Conservation (phyloP, 1,284 basidiomycete species). For the Cryptococcus maquisensis region DNA sequence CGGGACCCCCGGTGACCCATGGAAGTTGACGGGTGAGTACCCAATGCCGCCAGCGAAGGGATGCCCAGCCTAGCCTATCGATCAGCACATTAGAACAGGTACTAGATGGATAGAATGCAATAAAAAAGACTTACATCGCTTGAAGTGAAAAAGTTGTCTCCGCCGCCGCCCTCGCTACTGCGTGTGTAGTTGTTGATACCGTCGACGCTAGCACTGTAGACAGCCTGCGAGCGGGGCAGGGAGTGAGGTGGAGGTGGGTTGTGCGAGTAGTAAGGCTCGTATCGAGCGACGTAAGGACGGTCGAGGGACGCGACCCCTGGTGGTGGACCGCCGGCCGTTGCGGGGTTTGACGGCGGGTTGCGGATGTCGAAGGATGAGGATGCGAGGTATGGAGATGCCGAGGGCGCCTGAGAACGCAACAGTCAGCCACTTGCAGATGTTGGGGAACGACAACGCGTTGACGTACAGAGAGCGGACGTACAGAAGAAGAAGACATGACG, state of each 20-base stretch:
- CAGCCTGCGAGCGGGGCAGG: slow-evolving; percentile 9
- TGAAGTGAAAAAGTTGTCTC: slow-evolving; percentile 14
- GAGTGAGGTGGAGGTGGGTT: slow-evolving; percentile 15
- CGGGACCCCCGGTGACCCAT: too few relatives aligned
- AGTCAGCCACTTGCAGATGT: slow-evolving; percentile 2
- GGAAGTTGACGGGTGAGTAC: slow-evolving; percentile 1
- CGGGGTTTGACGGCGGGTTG: slow-evolving; percentile 17
- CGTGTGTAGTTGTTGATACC: slow-evolving; percentile 11
- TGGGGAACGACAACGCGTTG: neutral
- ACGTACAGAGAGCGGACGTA: slow-evolving; percentile 13
- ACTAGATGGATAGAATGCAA: neutral
- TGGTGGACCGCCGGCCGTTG: neutral
- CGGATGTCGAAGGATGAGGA: slow-evolving; percentile 34
- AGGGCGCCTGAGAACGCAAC: slow-evolving; percentile 27
- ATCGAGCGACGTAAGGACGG: slow-evolving; percentile 28
- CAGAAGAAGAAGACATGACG: slow-evolving; percentile 33
- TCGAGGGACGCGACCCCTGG: slow-evolving; percentile 7
- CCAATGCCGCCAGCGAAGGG: slow-evolving; percentile 14
- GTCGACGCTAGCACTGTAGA: slow-evolving; percentile 9
- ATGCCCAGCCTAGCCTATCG: neutral
- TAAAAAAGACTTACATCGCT: neutral
- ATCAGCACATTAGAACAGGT: neutral
- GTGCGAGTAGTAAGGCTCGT: slow-evolving; percentile 30
- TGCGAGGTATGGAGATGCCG: slow-evolving; percentile 35
- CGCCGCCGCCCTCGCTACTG: slow-evolving; percentile 7